A percentile compares a stretch with the other conserved stretches of the same genome.
These are phyloP conservation scores for Saccharomyces hybrid DNA, from an alignment of 1,139 yeast species.

Conservation along the genomic window DNA sequence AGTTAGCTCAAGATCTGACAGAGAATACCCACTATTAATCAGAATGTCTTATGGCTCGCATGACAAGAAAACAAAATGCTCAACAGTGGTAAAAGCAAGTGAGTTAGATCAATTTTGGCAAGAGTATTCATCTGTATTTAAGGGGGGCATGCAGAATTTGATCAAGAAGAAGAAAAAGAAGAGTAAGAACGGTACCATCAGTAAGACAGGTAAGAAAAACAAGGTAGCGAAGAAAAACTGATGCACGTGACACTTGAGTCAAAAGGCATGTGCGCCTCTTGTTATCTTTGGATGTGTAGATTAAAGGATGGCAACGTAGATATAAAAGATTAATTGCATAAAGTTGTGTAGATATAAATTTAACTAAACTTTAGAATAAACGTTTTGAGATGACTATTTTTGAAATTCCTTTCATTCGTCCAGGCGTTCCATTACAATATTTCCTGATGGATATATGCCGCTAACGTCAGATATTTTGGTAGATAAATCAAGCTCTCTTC, in stretches of 20 bases:
- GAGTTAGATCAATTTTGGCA: constrained; percentile 62
- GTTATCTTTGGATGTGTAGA: constrained; percentile 3
- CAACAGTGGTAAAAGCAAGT: constrained; percentile 56
- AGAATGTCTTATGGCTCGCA: constrained; percentile 53
- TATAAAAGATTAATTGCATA: constrained; percentile 2
- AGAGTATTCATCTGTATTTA: constrained; percentile 56
- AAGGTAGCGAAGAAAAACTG: constrained; percentile 7
- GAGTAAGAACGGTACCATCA: constrained; percentile 36
- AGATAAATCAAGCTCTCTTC: constrained; percentile 37
- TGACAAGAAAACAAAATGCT: constrained; percentile 44
- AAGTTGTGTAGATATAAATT: constrained; percentile 3
- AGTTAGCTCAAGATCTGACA: constrained; percentile 10
- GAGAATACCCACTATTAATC: constrained; percentile 43
- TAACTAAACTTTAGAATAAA: constrained; percentile 2
- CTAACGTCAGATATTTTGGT: constrained; percentile 37
- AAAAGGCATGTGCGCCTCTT: not conserved
- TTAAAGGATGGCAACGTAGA: constrained; percentile 2
- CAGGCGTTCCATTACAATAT: constrained; percentile 43
- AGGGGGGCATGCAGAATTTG: constrained; percentile 53
- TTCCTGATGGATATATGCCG: constrained; percentile 54
- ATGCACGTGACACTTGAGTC: not conserved
- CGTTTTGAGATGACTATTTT: not conserved
- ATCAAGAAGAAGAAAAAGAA: constrained; percentile 60
- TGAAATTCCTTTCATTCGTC: not conserved
- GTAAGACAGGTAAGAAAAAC: constrained; percentile 11